A percentile compares a stretch with the other conserved stretches of the same genome.
Evolutionary conservation across 768 basidiomycete genomes (phyloP).

Genomic region (Austroboletus festivus): DNA sequence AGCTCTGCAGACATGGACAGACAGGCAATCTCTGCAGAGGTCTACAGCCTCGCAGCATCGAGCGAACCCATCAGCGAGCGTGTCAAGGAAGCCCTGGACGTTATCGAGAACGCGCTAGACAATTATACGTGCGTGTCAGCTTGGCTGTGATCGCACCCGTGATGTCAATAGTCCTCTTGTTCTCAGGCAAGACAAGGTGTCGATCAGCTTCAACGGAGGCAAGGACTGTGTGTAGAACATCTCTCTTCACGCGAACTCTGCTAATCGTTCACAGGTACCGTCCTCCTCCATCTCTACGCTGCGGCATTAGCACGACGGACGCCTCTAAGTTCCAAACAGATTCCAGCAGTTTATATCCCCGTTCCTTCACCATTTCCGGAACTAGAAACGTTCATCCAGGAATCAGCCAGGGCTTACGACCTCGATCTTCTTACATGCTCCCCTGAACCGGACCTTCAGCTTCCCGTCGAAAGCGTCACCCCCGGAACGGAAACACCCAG

Average conservation of each 20-base stretch:
- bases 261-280: conserved; percentile 63
- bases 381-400: conserved; percentile 80
- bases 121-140: conserved; percentile 67
- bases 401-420: conserved; percentile 58
- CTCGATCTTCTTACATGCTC: conserved; percentile 62
- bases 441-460: conserved; percentile 38
- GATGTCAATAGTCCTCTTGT: conserved; percentile 6
- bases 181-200: conserved; percentile 61
- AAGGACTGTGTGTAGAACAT: conserved; percentile 81
- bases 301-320: conserved; percentile 57
- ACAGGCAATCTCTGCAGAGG: conserved; percentile 50
- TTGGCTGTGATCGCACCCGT: background rate
- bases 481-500: conserved; percentile 30
- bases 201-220: conserved; percentile 96
- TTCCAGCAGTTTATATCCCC: conserved; percentile 82
- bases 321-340: conserved; percentile 39
- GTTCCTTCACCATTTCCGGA: conserved; percentile 82
- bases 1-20: conserved; percentile 41
- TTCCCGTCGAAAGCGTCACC: conserved; percentile 46
- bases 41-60: conserved; percentile 59
- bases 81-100: conserved; percentile 76
- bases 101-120: conserved; percentile 77
- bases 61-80: conserved; percentile 51
- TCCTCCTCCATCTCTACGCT: conserved; percentile 86
- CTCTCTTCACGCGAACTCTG: background rate